These are phyloP conservation scores for Daldinia decipiens DNA, from an alignment of 495 filamentous ascomycete species.

Conservation along the genomic window DNA sequence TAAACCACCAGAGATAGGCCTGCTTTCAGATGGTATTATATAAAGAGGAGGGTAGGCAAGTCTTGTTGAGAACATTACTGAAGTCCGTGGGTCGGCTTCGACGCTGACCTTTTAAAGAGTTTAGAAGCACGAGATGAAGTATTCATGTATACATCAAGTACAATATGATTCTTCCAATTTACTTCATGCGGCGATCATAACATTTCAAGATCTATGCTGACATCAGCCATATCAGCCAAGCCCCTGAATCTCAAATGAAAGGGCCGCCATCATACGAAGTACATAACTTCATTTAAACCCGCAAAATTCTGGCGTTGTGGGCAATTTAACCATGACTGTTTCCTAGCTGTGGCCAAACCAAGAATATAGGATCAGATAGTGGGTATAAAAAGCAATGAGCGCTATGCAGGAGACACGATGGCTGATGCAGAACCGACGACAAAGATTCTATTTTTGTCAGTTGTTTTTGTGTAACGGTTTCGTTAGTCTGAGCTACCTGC, in stretches of 20 bases:
- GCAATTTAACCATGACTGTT: not conserved
- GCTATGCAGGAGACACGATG: not conserved
- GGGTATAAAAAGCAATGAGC: not conserved
- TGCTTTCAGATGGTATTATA: not conserved
- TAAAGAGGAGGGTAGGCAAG: not conserved
- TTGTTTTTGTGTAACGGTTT: conserved; percentile 6
- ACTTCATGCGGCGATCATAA: not conserved
- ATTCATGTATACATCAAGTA: not conserved
- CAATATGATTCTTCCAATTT: not conserved
- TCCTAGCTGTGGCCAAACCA: not conserved
- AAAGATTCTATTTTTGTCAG: conserved; percentile 26
- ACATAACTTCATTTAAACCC: not conserved
- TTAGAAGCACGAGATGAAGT: not conserved
- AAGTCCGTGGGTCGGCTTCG: not conserved
- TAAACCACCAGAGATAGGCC: not conserved
- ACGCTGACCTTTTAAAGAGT: not conserved
- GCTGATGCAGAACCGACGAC: conserved; percentile 8
- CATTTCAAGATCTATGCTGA: conserved; percentile 15
- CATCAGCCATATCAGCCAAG: conserved; percentile 24
- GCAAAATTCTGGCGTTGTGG: not conserved
- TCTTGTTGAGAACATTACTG: not conserved
- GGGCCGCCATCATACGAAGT: not conserved
- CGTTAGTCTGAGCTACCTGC: conserved; percentile 1
- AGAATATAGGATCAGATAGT: not conserved
- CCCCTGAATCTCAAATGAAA: conserved; percentile 4